Base-by-base conservation (phyloP, 257 asterid genomes). In the Verbena officinalis region DNA sequence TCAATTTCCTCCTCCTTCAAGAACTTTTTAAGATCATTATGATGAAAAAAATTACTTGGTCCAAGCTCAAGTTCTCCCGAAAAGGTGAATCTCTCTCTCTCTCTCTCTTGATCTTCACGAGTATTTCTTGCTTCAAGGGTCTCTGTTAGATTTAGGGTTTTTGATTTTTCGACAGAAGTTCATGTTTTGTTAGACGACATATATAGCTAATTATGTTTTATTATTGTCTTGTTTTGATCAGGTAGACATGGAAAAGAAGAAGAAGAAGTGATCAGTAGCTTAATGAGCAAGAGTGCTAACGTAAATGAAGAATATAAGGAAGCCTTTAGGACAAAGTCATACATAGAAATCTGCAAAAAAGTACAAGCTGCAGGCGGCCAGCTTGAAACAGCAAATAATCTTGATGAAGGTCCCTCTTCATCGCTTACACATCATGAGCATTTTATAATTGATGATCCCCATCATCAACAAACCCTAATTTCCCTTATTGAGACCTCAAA, bases 291-390 rank as follows among this genome's bases (percentile, higher is more conserved):
- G 68, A 36, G 9, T 36, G 50, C 83, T 71, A 60, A 70, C 55
- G 84, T 87, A 60, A 72, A 77, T 39, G 86, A 85, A 66, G 95
- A 90, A 65, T 90, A 85, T 55, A 74, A 70, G 65, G 79, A 79
- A 71, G 86, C 91, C 7, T 80, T 91, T 27, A 76, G 96, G 65
- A 82, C 97, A 13, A 88, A 86, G 57, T 91, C 97, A n/a, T 91
- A 78, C 74, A 70, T 70, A 15, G 95, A 88, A 31, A 74, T 91
- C 4, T 73, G 64, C 70, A 45, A 69, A 55, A 82, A 85, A 75
- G 72, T 87, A 64, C 75, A 79, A 27, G n/a, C n/a, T n/a, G n/a
- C n/a, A n/a, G 5, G 33, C 22, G 62, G 53, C 44, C 80, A 82
- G 24, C 59, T 81, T 16, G 81, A 57, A 65, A 72, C 42, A 55